phyloP scores from a whole-genome alignment of 2,329 filamentous ascomycete genomes.

The Sarocladiaceae sp. region DNA sequence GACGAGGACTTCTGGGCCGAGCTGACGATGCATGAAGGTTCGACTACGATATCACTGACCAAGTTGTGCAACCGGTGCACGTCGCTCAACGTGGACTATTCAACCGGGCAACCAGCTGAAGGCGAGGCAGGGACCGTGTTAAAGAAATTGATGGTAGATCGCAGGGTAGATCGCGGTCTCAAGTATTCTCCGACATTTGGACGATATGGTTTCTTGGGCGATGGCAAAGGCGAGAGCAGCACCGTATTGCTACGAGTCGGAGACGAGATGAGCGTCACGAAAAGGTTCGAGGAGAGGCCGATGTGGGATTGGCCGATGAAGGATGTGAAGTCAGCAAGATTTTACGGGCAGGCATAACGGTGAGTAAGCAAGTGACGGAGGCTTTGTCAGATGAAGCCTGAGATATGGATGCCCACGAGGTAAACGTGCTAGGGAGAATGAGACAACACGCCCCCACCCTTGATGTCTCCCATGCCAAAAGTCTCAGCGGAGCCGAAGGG shows the following conservation, averaged over 20 bases:
- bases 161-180: constrained; percentile 61
- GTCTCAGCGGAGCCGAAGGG: too few relatives aligned
- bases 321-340: constrained; percentile 16
- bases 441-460: constrained; percentile 7
- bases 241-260: constrained; percentile 41
- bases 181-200: constrained; percentile 69
- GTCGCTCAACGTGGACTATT: constrained; percentile 67
- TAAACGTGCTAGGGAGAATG: too few relatives aligned
- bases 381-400: too few relatives aligned
- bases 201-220: constrained; percentile 57
- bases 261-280: constrained; percentile 47
- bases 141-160: constrained; percentile 64
- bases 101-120: constrained; percentile 51
- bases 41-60: constrained; percentile 39
- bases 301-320: constrained; percentile 43
- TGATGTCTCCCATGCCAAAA: too few relatives aligned
- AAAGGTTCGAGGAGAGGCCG: constrained; percentile 43
- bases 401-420: too few relatives aligned
- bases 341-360: constrained; percentile 17
- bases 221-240: constrained; percentile 14
- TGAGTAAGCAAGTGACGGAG: too few relatives aligned
- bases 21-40: constrained; percentile 33
- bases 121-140: constrained; percentile 55
- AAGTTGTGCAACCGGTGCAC: constrained; percentile 64
- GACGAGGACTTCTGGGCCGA: constrained; percentile 71